Evolutionary conservation across 768 basidiomycete genomes (phyloP).

Genomic region (Infundibulicybe gibba): DNA sequence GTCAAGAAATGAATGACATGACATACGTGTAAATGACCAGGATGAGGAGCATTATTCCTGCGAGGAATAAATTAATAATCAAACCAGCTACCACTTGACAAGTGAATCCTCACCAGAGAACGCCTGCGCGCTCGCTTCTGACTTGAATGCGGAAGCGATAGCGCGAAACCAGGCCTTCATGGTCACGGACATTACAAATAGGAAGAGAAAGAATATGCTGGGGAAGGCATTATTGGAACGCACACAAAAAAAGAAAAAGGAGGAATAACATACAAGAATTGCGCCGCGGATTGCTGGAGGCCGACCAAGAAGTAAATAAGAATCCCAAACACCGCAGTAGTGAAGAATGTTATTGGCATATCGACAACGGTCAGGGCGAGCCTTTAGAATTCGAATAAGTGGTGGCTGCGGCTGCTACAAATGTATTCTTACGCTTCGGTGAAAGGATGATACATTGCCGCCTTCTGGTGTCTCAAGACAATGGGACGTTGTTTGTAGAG

Average conservation of each 20-base stretch:
- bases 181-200: constrained; percentile 52
- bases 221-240: constrained; percentile 1
- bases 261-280: constrained; percentile 66
- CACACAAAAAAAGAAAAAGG: not conserved
- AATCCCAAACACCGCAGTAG: constrained; percentile 38
- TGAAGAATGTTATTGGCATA: constrained; percentile 53
- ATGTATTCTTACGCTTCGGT: constrained; percentile 22
- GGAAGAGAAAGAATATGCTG: constrained; percentile 57
- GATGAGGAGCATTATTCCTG: constrained; percentile 37
- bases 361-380: constrained; percentile 60
- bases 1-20: not conserved
- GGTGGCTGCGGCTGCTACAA: constrained; percentile 24
- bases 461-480: constrained; percentile 49
- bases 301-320: constrained; percentile 62
- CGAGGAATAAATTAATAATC: not conserved
- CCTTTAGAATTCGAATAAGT: no score
- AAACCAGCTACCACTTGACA: not conserved
- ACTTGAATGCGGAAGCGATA: constrained; percentile 55
- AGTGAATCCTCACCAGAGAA: constrained; percentile 14
- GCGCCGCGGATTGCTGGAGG: constrained; percentile 48
- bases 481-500: constrained; percentile 61
- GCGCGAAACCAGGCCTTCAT: constrained; percentile 79
- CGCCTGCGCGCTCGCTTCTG: constrained; percentile 58
- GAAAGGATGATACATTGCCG: constrained; percentile 48
- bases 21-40: constrained; percentile 46